Base-by-base conservation (phyloP, 306 rosid species). In the Rosa chinensis region DNA sequence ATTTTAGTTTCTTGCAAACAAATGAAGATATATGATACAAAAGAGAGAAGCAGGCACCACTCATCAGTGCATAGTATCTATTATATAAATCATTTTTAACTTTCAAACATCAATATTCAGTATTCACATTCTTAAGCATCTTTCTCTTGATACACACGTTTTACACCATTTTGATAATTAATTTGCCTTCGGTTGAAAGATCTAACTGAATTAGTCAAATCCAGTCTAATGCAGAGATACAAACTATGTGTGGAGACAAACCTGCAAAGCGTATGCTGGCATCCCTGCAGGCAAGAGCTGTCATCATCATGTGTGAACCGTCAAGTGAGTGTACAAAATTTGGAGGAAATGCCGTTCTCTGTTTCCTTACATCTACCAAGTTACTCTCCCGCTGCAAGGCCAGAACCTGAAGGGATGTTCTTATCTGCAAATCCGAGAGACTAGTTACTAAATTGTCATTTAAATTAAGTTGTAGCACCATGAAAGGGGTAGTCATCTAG, bases 301-400 rank as follows among this genome's bases (percentile, higher is more conserved):
- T 93, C 92, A 91, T 83, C 98, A 93, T 93, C 98, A 91, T 93
- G 81, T 91, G 97, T 21, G 96, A 84, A 81, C 96, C 90, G 23
- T 93, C 97, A 63, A 93, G 89, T 18, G 96, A 93, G 86, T 93
- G 94, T 39, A 93, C 96, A 77, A 82, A 92, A 81, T 92, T 92
- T 66, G 97, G 97, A 61, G 97, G 97, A 82, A 91, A 93, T 59
- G 97, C 97, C 45, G 96, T 90, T 84, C 88, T 90, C 75, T 91
- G 97, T 82, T 90, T 93, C 85, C 87, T 88, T 70, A 75, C 79
- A 86, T 92, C 87, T 71, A 93, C 97, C 61, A 78, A 77, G 76
- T 66, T 80, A 67, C 96, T 86, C 86, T 93, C 92, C 82, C 92
- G 84, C 74, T 80, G 92, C 88, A 93, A 79, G 78, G 96, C 94